Conservation (phyloP, 169 alveolate genomes). For the Eimeria acervulina region DNA sequence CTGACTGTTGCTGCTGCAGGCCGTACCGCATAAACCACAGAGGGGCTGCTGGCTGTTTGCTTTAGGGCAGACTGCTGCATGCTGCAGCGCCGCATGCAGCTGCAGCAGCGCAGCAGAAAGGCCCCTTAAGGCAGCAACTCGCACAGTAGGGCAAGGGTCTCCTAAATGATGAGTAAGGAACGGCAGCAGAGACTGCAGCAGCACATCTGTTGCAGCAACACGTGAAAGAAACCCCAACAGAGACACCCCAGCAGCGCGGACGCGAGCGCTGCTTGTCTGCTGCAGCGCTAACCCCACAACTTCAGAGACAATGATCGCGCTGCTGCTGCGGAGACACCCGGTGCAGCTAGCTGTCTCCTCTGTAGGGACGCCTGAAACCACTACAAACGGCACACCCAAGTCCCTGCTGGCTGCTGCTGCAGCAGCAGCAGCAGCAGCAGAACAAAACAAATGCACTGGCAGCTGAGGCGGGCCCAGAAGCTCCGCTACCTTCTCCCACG, state of each 20-base stretch:
- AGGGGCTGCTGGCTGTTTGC: neutral
- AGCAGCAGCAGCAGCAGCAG: slow-evolving; percentile 54
- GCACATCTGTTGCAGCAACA: slow-evolving; percentile 59
- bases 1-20: slow-evolving; percentile 49
- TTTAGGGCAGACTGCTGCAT: slow-evolving; percentile 10
- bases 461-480: slow-evolving; percentile 51
- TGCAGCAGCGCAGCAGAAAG: slow-evolving; percentile 79
- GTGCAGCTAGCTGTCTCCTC: slow-evolving; percentile 31
- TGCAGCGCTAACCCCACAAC: slow-evolving; percentile 58
- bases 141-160: slow-evolving; percentile 59
- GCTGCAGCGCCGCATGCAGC: slow-evolving; percentile 62
- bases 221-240: slow-evolving; percentile 62
- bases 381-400: neutral
- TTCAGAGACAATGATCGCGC: slow-evolving; percentile 3
- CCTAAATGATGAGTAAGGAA: slow-evolving; percentile 34
- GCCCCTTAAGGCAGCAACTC: slow-evolving; percentile 63
- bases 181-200: slow-evolving; percentile 76
- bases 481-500: slow-evolving; percentile 6
- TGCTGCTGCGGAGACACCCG: slow-evolving; percentile 77
- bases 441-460: slow-evolving; percentile 2
- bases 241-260: slow-evolving; percentile 69
- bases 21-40: slow-evolving; percentile 26
- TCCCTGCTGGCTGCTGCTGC: slow-evolving; percentile 55
- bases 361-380: neutral
- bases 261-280: slow-evolving; percentile 60